Conservation (phyloP, 2,329 filamentous ascomycete species). For the Monosporascus sp. region DNA sequence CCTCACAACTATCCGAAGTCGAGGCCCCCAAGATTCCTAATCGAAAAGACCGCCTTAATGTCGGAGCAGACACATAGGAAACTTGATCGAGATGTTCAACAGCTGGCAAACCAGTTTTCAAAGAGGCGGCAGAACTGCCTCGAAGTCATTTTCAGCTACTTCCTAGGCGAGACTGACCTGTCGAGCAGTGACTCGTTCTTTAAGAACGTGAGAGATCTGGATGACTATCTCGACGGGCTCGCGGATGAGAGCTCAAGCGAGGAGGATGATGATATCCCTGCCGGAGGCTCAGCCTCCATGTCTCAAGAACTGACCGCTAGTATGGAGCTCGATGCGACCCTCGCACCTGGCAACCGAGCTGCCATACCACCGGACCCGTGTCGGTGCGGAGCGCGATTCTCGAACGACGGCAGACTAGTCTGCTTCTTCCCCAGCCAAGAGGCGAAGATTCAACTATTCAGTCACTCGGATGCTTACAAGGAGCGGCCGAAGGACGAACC, state of each 20-base stretch:
- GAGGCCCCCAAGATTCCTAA: conserved; percentile 52
- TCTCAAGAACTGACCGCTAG: conserved; percentile 56
- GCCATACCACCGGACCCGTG: conserved; percentile 53
- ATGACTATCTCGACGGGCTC: conserved; percentile 50
- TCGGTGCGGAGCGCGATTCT: conserved; percentile 56
- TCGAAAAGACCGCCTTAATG: conserved; percentile 61
- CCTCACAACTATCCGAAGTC: conserved; percentile 54
- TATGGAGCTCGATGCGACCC: conserved; percentile 47
- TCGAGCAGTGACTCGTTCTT: conserved; percentile 57
- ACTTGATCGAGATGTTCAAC: conserved; percentile 50
- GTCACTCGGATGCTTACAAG: conserved; percentile 39
- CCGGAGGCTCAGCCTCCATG: conserved; percentile 52
- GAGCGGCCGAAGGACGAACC: conserved; percentile 49
- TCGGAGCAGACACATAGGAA: conserved; percentile 47
- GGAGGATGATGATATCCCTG: conserved; percentile 56
- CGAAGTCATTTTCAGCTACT: conserved; percentile 56
- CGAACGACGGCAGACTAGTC: conserved; percentile 56
- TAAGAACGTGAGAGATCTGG: conserved; percentile 59
- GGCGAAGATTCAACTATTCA: conserved; percentile 49
- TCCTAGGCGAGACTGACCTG: conserved; percentile 58
- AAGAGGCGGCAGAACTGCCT: conserved; percentile 57
- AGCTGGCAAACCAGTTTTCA: conserved; percentile 51
- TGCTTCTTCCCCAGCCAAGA: conserved; percentile 68
- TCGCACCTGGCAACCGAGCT: conserved; percentile 46
- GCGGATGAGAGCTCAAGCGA: conserved; percentile 79